These are phyloP conservation scores for Termitomyces bulborhizus DNA, from an alignment of 768 basidiomycete species.

Conservation along the genomic window DNA sequence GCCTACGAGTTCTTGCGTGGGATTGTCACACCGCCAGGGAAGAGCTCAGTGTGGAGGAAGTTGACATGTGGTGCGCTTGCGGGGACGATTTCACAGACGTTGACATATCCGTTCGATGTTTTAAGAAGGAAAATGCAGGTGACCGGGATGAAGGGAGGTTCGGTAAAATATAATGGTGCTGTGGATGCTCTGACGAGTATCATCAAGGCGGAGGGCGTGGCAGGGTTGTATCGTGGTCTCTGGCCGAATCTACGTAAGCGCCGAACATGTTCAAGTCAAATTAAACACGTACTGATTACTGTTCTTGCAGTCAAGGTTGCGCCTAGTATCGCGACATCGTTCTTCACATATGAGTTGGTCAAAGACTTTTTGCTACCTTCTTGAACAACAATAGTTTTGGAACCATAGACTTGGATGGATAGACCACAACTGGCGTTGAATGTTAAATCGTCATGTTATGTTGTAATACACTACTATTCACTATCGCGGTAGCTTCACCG, in stretches of 20 bases:
- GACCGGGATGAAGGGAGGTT: slow-evolving; percentile 62
- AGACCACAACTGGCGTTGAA: slow-evolving; percentile 3
- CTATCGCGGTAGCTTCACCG: not conserved
- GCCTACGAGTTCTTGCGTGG: slow-evolving; percentile 81
- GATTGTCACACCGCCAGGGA: slow-evolving; percentile 75
- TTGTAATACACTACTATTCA: slow-evolving; percentile 3
- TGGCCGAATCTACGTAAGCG: slow-evolving; percentile 85
- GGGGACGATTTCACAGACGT: slow-evolving; percentile 89
- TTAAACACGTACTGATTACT: slow-evolving; percentile 1
- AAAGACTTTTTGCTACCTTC: slow-evolving; percentile 29
- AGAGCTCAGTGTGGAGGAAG: slow-evolving; percentile 62
- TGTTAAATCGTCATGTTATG: not conserved
- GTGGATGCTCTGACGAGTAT: slow-evolving; percentile 71
- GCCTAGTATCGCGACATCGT: slow-evolving; percentile 82
- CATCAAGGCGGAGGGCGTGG: slow-evolving; percentile 64
- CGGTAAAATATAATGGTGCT: slow-evolving; percentile 73
- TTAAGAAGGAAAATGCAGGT: slow-evolving; percentile 96
- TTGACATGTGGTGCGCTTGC: slow-evolving; percentile 74
- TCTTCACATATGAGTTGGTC: slow-evolving; percentile 76
- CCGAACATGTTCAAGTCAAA: slow-evolving; percentile 6
- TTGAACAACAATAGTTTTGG: slow-evolving; percentile 10
- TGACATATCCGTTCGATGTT: slow-evolving; percentile 96
- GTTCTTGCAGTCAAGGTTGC: slow-evolving; percentile 72
- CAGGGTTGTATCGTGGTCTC: slow-evolving; percentile 76
- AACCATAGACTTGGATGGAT: slow-evolving; percentile 12